Evolutionary conservation across 805 yeast species (phyloP), one percentile per base, ranked within the genome.

Genomic region (Komagataella populi): DNA sequence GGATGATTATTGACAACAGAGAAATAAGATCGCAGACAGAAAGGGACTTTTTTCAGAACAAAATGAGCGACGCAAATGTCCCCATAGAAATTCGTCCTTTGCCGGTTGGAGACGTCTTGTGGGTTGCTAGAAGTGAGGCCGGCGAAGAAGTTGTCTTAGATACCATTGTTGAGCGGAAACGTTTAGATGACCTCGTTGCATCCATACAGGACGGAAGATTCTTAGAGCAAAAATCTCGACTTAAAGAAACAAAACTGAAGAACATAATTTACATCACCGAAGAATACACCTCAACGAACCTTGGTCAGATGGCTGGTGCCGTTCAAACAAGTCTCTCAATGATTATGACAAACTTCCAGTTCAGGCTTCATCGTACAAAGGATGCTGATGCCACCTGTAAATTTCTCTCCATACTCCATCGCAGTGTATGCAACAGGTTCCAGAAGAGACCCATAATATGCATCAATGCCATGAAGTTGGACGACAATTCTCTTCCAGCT

Each of bases 191-290:
- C 70, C 73, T 93, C 59, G 84, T 84, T 0, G 61, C 72, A 39
- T 86, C 96, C 50, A 88, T 93, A 48, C 75, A 77, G 54, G 99
- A 93, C 65, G 96, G 96, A 2, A 69, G 99, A 49, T 89, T 84
- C 59, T 71, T 73, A 51, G 99, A 93, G 62, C 99, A 93, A 62
- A 90, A 91, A 61, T 67, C 74, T 16, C 73, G 99, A 51, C 69
- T 93, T 52, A 74, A 73, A 49, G 76, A 82, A 62, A 76, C 93
- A 0, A 88, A 86, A 0, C 68, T 90, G 60, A 68, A 69, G 17
- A 75, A 85, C 56, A 77, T 83, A 17, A 81, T 80, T 56, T 93
- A 93, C 59, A 62, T 93, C 3, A 77, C 93, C 14, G 99, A 93
- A 62, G 95, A 87, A 54, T 77, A 76, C 4, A 74, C 76, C 36